Percentiles rank a stretch among this genome's conserved stretches.
Conservation (phyloP, 78 protist species). For the Cavenderia fasciculata region DNA sequence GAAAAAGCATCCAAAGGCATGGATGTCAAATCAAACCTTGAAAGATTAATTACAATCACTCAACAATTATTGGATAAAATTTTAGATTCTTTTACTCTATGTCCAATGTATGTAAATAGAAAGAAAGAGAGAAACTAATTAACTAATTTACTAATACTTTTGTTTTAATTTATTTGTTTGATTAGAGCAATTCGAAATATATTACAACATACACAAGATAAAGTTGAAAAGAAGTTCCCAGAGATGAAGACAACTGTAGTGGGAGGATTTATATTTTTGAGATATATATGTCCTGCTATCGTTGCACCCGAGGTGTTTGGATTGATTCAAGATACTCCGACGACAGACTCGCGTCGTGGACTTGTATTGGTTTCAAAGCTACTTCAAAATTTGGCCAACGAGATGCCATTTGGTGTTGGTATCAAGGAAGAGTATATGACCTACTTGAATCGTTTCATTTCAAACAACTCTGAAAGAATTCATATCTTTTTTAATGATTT, state of each 20-base stretch:
- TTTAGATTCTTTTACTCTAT: constrained; percentile 28
- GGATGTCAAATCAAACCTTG: constrained; percentile 35
- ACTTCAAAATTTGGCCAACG: constrained; percentile 59
- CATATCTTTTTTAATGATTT: constrained; percentile 53
- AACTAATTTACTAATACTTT: no score
- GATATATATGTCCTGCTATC: constrained; percentile 71
- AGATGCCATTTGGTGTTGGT: constrained; percentile 67
- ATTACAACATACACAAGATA: constrained; percentile 48
- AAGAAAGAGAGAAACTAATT: no score
- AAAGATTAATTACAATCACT: constrained; percentile 44
- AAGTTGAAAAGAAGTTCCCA: constrained; percentile 44
- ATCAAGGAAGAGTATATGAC: constrained; percentile 60
- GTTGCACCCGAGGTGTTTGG: constrained; percentile 76
- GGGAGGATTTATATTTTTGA: constrained; percentile 54
- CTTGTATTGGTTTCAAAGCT: constrained; percentile 51
- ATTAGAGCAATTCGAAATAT: constrained; percentile 58
- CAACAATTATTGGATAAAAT: constrained; percentile 63
- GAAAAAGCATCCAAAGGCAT: constrained; percentile 65
- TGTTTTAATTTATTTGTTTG: no score
- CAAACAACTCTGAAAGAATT: constrained; percentile 11
- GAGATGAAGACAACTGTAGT: constrained; percentile 61
- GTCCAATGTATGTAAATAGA: no score
- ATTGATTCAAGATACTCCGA: constrained; percentile 38
- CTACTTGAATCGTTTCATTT: constrained; percentile 33
- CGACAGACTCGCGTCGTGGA: constrained; percentile 38